phyloP scores from a whole-genome alignment of 306 rosid species.

The Casuarina equisetifolia region DNA sequence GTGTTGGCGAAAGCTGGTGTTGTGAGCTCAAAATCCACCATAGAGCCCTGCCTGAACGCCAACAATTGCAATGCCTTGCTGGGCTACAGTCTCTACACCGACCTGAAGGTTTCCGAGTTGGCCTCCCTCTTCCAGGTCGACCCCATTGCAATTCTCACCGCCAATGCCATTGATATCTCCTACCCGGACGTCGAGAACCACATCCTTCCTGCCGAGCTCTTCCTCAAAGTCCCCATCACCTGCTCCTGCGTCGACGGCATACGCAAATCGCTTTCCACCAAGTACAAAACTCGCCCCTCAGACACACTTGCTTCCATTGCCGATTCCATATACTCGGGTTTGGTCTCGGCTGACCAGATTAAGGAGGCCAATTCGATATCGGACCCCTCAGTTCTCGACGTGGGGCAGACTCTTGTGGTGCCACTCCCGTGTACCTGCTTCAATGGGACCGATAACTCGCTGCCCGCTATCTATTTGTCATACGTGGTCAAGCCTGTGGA shows the following conservation, averaged over 20 bases:
- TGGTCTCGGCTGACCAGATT: slow-evolving; percentile 93
- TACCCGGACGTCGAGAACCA: slow-evolving; percentile 95
- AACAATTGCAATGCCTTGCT: slow-evolving; percentile 80
- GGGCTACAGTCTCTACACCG: slow-evolving; percentile 92
- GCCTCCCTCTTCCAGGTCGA: slow-evolving; percentile 91
- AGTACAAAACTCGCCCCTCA: slow-evolving; percentile 78
- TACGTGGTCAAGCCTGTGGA: slow-evolving; percentile 77
- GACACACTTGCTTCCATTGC: slow-evolving; percentile 80
- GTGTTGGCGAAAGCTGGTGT: slow-evolving; percentile 30
- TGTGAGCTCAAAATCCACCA: slow-evolving; percentile 71
- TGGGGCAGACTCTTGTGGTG: slow-evolving; percentile 77
- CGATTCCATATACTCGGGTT: slow-evolving; percentile 65
- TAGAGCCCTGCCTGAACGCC: slow-evolving; percentile 93
- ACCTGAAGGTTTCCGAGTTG: slow-evolving; percentile 90
- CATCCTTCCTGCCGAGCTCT: slow-evolving; percentile 81
- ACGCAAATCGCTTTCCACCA: slow-evolving; percentile 77
- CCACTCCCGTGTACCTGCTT: slow-evolving; percentile 97
- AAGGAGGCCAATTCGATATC: slow-evolving; percentile 77
- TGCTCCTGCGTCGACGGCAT: slow-evolving; percentile 94
- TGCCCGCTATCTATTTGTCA: slow-evolving; percentile 89
- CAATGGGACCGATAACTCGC: slow-evolving; percentile 83
- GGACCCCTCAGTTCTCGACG: slow-evolving; percentile 78
- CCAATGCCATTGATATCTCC: slow-evolving; percentile 88
- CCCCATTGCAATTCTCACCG: slow-evolving; percentile 77
- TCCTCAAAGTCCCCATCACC: slow-evolving; percentile 72